Conservation (phyloP, 148 eudicot genomes). For the Camellia granthamiana region DNA sequence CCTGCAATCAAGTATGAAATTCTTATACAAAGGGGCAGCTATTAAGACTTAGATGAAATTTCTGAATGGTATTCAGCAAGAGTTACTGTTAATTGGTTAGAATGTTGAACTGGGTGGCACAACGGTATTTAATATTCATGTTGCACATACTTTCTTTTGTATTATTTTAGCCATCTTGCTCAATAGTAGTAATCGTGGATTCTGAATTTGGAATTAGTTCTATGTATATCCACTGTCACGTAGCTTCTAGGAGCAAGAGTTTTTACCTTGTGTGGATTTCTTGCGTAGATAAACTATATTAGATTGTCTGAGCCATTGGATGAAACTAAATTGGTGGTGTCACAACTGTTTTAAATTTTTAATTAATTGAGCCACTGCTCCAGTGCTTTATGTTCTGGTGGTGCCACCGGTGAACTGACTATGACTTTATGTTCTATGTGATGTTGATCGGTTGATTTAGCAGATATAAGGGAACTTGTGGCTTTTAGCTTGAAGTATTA, state of each 20-base stretch:
- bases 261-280: neutral
- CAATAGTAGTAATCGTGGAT: neutral
- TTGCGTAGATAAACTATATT: neutral
- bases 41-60: neutral
- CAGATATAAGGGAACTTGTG: neutral
- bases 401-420: neutral
- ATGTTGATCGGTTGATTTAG: conserved; percentile 29
- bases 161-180: neutral
- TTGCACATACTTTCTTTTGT: neutral
- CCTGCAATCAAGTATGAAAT: neutral
- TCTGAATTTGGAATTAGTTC: neutral
- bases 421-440: conserved; percentile 16
- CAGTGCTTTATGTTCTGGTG: conserved; percentile 1
- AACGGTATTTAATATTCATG: neutral
- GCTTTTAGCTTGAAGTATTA: conserved; percentile 4
- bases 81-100: neutral
- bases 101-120: neutral
- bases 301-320: neutral
- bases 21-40: neutral
- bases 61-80: neutral
- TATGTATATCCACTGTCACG: neutral
- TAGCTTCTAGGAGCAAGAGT: neutral
- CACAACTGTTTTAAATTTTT: neutral
- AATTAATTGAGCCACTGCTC: neutral
- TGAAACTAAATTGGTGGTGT: neutral